phyloP scores from a whole-genome alignment of 495 filamentous ascomycete genomes.

The Corynascus novoguineensis region DNA sequence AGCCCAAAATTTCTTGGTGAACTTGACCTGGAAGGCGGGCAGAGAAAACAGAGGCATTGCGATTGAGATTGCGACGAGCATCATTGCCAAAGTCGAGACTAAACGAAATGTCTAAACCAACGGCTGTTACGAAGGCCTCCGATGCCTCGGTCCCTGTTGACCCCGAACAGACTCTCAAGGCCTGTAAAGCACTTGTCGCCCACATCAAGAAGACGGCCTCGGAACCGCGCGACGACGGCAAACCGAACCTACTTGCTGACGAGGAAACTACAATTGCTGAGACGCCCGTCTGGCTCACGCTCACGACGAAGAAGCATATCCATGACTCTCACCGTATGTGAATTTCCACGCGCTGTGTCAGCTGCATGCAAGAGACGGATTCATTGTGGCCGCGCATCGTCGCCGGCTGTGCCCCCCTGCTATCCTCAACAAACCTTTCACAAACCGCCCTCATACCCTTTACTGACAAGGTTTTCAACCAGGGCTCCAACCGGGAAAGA shows the following conservation, averaged over 20 bases:
- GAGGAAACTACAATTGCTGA: constrained; percentile 45
- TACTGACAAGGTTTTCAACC: constrained; percentile 30
- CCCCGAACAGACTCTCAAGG: constrained; percentile 64
- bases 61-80: constrained; percentile 8
- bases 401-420: too few relatives aligned
- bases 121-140: constrained; percentile 21
- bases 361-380: too few relatives aligned
- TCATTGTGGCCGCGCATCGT: too few relatives aligned
- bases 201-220: constrained; percentile 67
- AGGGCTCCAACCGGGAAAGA: constrained; percentile 63
- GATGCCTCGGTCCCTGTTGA: constrained; percentile 37
- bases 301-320: constrained; percentile 82
- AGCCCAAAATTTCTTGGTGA: constrained; percentile 29
- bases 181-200: constrained; percentile 71
- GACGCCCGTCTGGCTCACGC: constrained; percentile 68
- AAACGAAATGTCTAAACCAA: constrained; percentile 26
- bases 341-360: too few relatives aligned
- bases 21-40: background rate
- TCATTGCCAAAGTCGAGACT: background rate
- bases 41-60: constrained; percentile 5
- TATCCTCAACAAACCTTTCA: too few relatives aligned
- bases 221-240: constrained; percentile 54
- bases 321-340: constrained; percentile 24
- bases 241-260: constrained; percentile 64
- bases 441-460: constrained; percentile 18